Conservation (phyloP, 805 yeast species). For the Cyberlindnera xylosilytica region DNA sequence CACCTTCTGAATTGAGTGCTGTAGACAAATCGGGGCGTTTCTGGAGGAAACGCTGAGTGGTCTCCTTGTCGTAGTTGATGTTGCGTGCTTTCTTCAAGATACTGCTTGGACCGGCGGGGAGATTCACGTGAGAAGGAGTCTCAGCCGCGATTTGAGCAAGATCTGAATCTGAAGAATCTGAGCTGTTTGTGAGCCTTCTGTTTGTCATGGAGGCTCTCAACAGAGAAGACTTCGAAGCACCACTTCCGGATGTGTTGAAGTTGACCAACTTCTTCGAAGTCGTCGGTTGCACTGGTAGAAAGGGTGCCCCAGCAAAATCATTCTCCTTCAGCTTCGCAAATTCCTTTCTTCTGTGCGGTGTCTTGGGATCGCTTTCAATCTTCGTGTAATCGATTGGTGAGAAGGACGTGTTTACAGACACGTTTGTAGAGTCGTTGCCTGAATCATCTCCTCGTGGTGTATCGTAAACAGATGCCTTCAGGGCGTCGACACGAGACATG, state of each 20-base stretch:
- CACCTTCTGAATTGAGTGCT: constrained; percentile 25
- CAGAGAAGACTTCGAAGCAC: constrained; percentile 3
- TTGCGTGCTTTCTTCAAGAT: constrained; percentile 23
- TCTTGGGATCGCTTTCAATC: constrained; percentile 26
- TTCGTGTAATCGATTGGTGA: constrained; percentile 19
- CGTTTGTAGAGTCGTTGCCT: too few relatives aligned
- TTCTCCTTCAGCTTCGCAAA: constrained; percentile 3
- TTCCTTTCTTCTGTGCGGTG: constrained; percentile 22
- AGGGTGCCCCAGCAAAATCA: neutral
- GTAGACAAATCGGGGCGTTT: constrained; percentile 23
- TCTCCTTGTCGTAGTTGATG: constrained; percentile 20
- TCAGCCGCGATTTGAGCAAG: constrained; percentile 2
- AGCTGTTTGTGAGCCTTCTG: neutral
- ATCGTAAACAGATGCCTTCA: neutral
- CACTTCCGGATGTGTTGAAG: constrained; percentile 4
- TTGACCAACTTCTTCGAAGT: constrained; percentile 14
- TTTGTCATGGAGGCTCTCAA: constrained; percentile 9
- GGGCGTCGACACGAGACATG: neutral
- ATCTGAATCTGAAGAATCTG: constrained; percentile 2
- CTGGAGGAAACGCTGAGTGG: constrained; percentile 17
- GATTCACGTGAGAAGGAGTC: constrained; percentile 12
- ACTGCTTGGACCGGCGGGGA: constrained; percentile 17
- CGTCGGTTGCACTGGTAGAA: constrained; percentile 18
- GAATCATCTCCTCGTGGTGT: constrained; percentile 3
- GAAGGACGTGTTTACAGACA: constrained; percentile 12